Evolutionary conservation across 2,329 filamentous ascomycete species (phyloP), one percentile per base, ranked within the genome.

Genomic region (Colletotrichum euphorbiae): DNA sequence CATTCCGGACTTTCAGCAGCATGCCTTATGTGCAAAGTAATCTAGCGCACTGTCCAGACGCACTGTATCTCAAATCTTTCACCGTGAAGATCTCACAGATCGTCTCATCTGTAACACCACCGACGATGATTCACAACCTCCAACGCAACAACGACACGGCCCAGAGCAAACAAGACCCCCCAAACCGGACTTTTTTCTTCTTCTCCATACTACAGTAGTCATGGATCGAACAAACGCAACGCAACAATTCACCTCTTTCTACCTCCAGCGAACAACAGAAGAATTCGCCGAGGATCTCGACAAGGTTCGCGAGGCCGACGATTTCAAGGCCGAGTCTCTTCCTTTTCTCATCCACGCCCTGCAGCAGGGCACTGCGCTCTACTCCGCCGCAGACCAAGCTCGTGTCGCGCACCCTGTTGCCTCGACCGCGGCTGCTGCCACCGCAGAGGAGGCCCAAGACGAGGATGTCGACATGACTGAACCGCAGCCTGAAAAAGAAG

Each of bases 251-350:
- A 82, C 85, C 8, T 81, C 88, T 9, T 90, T 88, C 76, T 93
- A 93, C 77, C 85, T 94, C 52, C 88, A 91, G 73, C 88, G 87
- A 67, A 82, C 89, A 6, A 92, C 91, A 0, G 81, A 84, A 57
- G 91, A 94, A 76, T 89, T 94, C 63, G 88, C 89, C 12, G 90
- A 93, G 72, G 92, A 94, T 75, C 83, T 94, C 42, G 89, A 93
- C 79, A 88, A 89, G 77, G 82, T 93, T 69, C 87, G 91, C 71
- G 78, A 74, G 7, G 90, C 91, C 9, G 87, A 89, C 72, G 92
- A 94, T 78, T 94, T 93, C 80, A 89, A 88, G 75, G 81, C 82
- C 67, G 88, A 89, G 58, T 86, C 87, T 3, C 84, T 93, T 33
- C 82, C 84, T 5, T 85, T 93, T 74, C 83, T 94, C 46, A 84